Percentiles rank a stretch among this genome's conserved stretches.
These are phyloP conservation scores for Rutidosis leptorrhynchoides DNA, from an alignment of 129 eudicot species.

Conservation along the genomic window DNA sequence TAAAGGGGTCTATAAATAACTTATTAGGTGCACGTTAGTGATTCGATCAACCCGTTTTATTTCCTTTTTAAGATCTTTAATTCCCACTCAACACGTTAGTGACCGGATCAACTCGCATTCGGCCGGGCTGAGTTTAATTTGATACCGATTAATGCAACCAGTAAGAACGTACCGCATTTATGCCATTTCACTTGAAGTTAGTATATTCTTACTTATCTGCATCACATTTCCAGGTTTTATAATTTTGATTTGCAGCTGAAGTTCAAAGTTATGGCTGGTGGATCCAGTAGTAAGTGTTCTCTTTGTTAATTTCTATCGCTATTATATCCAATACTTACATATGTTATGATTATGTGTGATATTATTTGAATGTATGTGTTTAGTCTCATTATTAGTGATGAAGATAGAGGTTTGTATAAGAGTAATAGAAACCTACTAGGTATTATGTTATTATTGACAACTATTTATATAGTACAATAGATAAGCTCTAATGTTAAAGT, in stretches of 20 bases:
- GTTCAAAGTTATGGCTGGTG: constrained; percentile 22
- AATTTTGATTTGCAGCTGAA: constrained; percentile 18
- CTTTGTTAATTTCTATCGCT: constrained; percentile 6
- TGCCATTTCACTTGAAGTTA: constrained; percentile 9
- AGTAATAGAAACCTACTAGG: too few species aligned
- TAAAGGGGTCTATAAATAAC: constrained; percentile 2
- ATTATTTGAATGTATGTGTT: not conserved
- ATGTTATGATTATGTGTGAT: too few species aligned
- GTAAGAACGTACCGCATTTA: constrained; percentile 1
- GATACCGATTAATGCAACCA: not conserved
- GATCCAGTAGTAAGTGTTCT: constrained; percentile 28
- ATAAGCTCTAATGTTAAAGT: too few species aligned
- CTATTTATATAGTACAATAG: too few species aligned
- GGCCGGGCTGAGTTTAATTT: not conserved
- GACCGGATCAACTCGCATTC: constrained; percentile 12
- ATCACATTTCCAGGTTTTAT: not conserved
- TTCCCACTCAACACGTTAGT: not conserved
- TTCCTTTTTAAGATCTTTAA: not conserved
- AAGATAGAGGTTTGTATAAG: too few species aligned
- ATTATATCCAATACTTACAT: too few species aligned
- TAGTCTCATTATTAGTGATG: too few species aligned
- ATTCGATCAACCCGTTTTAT: not conserved
- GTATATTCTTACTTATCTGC: not conserved
- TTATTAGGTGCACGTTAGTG: not conserved
- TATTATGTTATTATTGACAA: too few species aligned